These are phyloP conservation scores for Penicillium lividum DNA, from an alignment of 495 filamentous ascomycete species.

Conservation along the genomic window DNA sequence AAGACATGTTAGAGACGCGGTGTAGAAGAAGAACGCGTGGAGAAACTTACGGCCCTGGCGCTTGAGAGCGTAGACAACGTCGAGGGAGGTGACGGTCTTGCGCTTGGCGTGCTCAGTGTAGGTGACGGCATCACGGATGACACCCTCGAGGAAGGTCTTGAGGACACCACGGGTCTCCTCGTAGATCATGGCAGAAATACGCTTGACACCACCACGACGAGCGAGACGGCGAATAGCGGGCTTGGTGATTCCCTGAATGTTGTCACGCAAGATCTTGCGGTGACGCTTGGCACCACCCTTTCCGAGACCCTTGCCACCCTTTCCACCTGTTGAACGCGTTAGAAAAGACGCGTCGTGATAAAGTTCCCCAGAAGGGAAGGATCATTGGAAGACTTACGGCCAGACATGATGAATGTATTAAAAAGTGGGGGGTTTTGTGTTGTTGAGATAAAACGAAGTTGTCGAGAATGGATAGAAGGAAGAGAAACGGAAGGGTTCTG, in stretches of 20 bases:
- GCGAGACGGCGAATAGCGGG: slow-evolving; percentile 99
- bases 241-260: slow-evolving; percentile 99
- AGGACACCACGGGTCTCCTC: slow-evolving; percentile 99
- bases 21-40: background rate
- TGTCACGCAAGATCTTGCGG: slow-evolving; percentile 99
- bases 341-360: slow-evolving; percentile 32
- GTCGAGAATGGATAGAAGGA: slow-evolving; percentile 36
- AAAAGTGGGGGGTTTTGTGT: slow-evolving; percentile 14
- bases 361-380: slow-evolving; percentile 1
- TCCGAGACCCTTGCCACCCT: slow-evolving; percentile 98
- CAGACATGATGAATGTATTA: slow-evolving; percentile 61
- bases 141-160: slow-evolving; percentile 99
- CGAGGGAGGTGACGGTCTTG: slow-evolving; percentile 97
- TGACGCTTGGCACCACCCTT: slow-evolving; percentile 92
- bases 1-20: slow-evolving; percentile 27
- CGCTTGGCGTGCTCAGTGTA: slow-evolving; percentile 99
- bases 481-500: slow-evolving; percentile 20
- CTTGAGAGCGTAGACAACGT: slow-evolving; percentile 97
- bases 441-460: slow-evolving; percentile 24
- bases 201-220: slow-evolving; percentile 99
- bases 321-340: slow-evolving; percentile 68
- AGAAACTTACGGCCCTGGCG: slow-evolving; percentile 76
- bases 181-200: slow-evolving; percentile 99
- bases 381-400: slow-evolving; percentile 56
- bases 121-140: slow-evolving; percentile 99